Conservation (phyloP, 2,329 filamentous ascomycete species). For the Colletotrichum tropicicola region DNA sequence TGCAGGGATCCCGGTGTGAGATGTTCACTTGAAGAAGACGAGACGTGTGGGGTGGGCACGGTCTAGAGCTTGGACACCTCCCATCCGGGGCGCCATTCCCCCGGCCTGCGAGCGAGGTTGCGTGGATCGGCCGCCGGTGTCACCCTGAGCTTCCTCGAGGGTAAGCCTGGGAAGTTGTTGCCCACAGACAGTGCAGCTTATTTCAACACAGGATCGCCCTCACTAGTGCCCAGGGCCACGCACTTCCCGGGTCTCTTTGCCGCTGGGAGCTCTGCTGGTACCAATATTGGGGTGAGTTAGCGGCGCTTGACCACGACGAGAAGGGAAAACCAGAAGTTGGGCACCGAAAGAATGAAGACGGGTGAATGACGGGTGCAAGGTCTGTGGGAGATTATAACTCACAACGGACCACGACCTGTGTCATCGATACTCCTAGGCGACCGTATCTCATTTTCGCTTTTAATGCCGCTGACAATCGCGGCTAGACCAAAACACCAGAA, state of each 20-base stretch:
- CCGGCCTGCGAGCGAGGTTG: slow-evolving; percentile 6
- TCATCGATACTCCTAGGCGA: no score
- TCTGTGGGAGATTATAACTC: neutral
- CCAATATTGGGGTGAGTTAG: neutral
- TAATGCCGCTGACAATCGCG: no score
- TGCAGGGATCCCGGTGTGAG: slow-evolving; percentile 13
- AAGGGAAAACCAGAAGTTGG: neutral
- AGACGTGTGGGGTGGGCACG: slow-evolving; percentile 28
- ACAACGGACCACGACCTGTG: no score
- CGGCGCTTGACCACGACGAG: neutral
- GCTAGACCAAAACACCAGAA: neutral
- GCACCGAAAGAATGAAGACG: neutral
- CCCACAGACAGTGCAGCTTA: slow-evolving; percentile 11
- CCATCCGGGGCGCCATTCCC: slow-evolving; percentile 14
- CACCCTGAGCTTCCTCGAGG: neutral
- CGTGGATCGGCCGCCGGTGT: slow-evolving; percentile 25
- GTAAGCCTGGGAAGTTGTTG: neutral
- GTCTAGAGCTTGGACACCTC: slow-evolving; percentile 21
- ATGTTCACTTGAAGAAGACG: slow-evolving; percentile 21
- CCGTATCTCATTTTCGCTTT: no score
- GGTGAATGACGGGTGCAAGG: neutral
- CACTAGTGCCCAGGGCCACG: slow-evolving; percentile 2
- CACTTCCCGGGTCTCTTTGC: slow-evolving; percentile 2
- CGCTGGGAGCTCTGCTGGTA: neutral
- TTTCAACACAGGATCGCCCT: neutral